Base-by-base conservation (phyloP, 345 rosid genomes). In the Linum usitatissimum region DNA sequence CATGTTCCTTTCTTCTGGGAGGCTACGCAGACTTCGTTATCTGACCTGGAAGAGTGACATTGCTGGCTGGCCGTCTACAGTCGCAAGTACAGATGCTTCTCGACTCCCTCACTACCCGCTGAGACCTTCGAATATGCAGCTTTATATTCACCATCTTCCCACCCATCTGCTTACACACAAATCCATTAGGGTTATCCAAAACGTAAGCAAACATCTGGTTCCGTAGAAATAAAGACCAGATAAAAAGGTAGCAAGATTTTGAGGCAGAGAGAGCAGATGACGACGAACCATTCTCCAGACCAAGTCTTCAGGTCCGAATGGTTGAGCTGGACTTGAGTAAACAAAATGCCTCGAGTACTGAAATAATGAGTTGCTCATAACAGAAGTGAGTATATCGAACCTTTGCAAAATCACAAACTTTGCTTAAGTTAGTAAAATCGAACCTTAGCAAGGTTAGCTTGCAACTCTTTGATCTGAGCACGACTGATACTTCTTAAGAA, bases 231-330 rank as follows among this genome's bases (percentile, higher is more conserved):
- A 23, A 23, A 23, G 28, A 23, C 28, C 28, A 23, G 28, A 23
- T 23, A 23, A 53, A 65, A 28, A 45, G 10, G 34, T 7, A 59
- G 28, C 40, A 30, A 10, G 61, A 18, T 40, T 28, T 9, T 57
- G 12, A 17, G 9, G 17, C 3, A 63, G 14, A 13, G 39, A 30
- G 8, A 55, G 61, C 67, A 23, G 28, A 23, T 14, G 62, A 69
- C 54, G 20, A 78, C 89, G 12, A 64, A 93, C 95, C 99, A 94
- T 86, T 82, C 92, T 82, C 99, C 99, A 94, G 56, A 78, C 80
- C 70, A 94, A 75, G 77, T 94, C 99, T 78, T 94, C 99, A 4
- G 97, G 95, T 69, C 99, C 99, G 79, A 86, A 71, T 17, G 88
- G 93, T 68, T 77, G 95, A 65, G 97, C 97, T 68, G 97, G 99